Conservation (phyloP, 352 stramenopile species). For the Globisporangium uncinulatum region DNA sequence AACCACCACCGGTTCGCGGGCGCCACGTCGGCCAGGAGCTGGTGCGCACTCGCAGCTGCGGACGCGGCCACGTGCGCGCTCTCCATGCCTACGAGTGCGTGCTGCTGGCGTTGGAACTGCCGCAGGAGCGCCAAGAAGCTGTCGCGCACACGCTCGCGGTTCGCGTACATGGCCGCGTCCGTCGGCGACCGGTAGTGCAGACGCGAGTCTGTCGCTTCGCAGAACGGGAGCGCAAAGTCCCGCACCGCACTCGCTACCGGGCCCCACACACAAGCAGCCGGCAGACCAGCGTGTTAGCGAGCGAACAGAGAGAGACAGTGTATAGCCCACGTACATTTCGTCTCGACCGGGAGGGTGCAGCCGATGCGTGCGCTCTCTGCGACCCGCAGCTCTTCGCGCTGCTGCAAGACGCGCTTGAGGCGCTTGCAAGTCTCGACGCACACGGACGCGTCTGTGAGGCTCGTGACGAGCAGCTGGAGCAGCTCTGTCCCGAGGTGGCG, state of each 20-base stretch:
- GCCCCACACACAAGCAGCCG: not conserved
- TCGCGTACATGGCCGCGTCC: constrained; percentile 51
- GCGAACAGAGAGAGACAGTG: not conserved
- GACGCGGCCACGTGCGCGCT: constrained; percentile 21
- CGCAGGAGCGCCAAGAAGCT: constrained; percentile 49
- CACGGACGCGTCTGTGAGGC: constrained; percentile 19
- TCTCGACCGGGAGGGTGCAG: constrained; percentile 46
- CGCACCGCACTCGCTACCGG: constrained; percentile 25
- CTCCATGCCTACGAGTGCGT: constrained; percentile 40
- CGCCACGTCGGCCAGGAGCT: constrained; percentile 32
- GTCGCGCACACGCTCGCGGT: constrained; percentile 65
- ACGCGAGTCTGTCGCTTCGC: constrained; percentile 60
- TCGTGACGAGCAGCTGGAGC: constrained; percentile 21
- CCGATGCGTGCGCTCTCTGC: constrained; percentile 47
- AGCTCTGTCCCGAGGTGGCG: constrained; percentile 25
- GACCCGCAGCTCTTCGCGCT: constrained; percentile 41
- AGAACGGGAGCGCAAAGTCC: constrained; percentile 61
- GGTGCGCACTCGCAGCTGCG: constrained; percentile 21
- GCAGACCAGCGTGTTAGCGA: not conserved
- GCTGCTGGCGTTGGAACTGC: constrained; percentile 53
- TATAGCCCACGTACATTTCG: constrained; percentile 22
- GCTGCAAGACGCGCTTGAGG: constrained; percentile 21
- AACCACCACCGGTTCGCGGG: constrained; percentile 73
- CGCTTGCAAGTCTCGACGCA: constrained; percentile 23
- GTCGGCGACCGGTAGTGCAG: constrained; percentile 51